A percentile compares a stretch with the other conserved stretches of the same genome.
These are phyloP conservation scores for Pycnococcus provasolii DNA, from an alignment of 139 green algal genomes.

Conservation along the genomic window DNA sequence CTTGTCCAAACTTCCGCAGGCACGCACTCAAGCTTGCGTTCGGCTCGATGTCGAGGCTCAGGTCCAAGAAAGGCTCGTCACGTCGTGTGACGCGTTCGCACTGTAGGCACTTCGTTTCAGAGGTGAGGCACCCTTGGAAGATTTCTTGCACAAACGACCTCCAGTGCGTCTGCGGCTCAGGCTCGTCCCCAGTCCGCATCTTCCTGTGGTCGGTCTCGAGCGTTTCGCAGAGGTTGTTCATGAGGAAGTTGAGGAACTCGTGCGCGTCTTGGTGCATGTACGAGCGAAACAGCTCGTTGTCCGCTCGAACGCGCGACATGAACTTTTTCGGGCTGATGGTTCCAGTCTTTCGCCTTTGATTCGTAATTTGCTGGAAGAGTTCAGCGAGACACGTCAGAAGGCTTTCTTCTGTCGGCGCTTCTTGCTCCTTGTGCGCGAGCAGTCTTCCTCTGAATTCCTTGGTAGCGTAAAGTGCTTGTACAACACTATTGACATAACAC, in stretches of 20 bases:
- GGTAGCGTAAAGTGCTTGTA: constrained; percentile 61
- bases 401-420: constrained; percentile 54
- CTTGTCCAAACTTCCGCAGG: constrained; percentile 60
- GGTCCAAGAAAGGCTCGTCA: constrained; percentile 89
- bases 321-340: constrained; percentile 79
- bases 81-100: constrained; percentile 66
- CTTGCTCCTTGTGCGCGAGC: constrained; percentile 51
- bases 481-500: constrained; percentile 94
- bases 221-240: constrained; percentile 82
- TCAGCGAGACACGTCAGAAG: constrained; percentile 83
- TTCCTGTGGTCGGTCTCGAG: constrained; percentile 54
- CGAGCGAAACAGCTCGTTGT: constrained; percentile 89
- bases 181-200: not conserved
- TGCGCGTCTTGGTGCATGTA: constrained; percentile 97
- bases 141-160: constrained; percentile 21
- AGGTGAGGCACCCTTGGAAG: constrained; percentile 68
- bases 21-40: constrained; percentile 77
- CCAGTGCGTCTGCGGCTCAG: not conserved
- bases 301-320: constrained; percentile 73
- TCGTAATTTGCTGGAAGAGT: constrained; percentile 65
- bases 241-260: constrained; percentile 93
- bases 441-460: constrained; percentile 53
- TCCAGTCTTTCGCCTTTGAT: constrained; percentile 73
- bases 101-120: constrained; percentile 82
- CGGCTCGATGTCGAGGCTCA: constrained; percentile 85